Evolutionary conservation across 2,329 filamentous ascomycete species (phyloP), one percentile per base, ranked within the genome.

Genomic region (Lomentospora prolificans): DNA sequence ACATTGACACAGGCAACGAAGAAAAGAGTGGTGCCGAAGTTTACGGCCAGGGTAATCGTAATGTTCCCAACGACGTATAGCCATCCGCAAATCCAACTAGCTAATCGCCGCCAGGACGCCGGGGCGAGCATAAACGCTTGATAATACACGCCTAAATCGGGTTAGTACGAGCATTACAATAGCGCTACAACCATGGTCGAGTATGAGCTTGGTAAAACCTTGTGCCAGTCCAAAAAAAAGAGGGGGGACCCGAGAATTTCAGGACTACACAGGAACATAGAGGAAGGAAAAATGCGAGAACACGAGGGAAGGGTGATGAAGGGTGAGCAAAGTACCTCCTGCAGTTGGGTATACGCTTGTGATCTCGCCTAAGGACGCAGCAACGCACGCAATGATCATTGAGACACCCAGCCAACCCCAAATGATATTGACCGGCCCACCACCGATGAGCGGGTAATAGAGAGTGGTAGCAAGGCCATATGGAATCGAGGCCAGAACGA

Each of bases 41-140:
- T 88, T 65, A 90, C 86, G n/a, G 86, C 80, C n/a, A 90, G 75
- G 0, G 87, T 90, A 62, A 91, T 91, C 61, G 85, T 89, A 67
- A 90, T 85, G 70, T 90, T 90, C 57, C 88, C 88, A 53, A 89
- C 82, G 17, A 89, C 79, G 65, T 87, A 90, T 22, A 85, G 74
- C 86, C 86, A 90, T 58, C 86, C 86, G 61, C 83, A 86, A 58
- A 87, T 80, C 81, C 84, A 90, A 30, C 83, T 83, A 14, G 84
- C 75, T 14, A 86, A 70, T 44, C 77, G 79, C 55, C 85, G 82
- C 71, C 80, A 85, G 14, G 67, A 69, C 25, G 76, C 67, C 17
- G 84, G 76, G 0, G 86, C 78, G 12, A 90, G 78, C 81, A 89
- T 88, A 65, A 86, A 89, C 4, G 85, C 84, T 71, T 89, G 86